These are phyloP conservation scores for Musa schizocarpa DNA, from an alignment of 176 grass and related monocot genomes.

Conservation along the genomic window DNA sequence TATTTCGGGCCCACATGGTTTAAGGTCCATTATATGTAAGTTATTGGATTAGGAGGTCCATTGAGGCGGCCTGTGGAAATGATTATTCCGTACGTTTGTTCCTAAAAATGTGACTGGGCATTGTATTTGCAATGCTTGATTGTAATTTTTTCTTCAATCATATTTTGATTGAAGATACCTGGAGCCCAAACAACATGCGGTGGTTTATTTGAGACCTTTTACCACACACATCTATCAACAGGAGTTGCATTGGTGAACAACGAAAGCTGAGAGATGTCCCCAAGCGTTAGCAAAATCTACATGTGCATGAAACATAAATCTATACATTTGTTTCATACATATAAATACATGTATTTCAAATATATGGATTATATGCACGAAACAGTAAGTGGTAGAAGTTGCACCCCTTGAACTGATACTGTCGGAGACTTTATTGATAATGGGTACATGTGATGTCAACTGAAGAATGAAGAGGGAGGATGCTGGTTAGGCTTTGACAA, in stretches of 20 bases:
- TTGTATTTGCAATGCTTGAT: background rate
- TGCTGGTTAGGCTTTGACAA: too few relatives aligned
- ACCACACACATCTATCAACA: background rate
- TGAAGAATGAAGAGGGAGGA: background rate
- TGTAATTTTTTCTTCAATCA: background rate
- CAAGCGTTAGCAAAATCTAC: too few relatives aligned
- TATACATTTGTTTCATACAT: background rate
- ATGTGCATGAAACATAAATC: too few relatives aligned
- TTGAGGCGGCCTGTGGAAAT: too few relatives aligned
- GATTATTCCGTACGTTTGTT: background rate
- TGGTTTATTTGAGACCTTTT: background rate
- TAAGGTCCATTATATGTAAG: background rate
- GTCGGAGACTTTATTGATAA: background rate
- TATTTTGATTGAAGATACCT: background rate
- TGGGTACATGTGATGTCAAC: background rate
- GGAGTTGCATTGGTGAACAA: background rate
- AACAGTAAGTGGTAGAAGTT: too few relatives aligned
- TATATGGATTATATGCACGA: background rate
- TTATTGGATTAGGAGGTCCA: background rate
- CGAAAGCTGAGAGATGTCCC: too few relatives aligned
- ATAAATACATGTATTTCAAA: background rate
- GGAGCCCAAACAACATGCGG: background rate
- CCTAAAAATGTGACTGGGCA: background rate
- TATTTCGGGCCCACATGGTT: background rate
- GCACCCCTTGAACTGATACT: too few relatives aligned